Percentiles rank a stretch among this genome's conserved stretches.
These are phyloP conservation scores for Euphrasia arctica DNA, from an alignment of 305 asterid genomes.

Conservation along the genomic window DNA sequence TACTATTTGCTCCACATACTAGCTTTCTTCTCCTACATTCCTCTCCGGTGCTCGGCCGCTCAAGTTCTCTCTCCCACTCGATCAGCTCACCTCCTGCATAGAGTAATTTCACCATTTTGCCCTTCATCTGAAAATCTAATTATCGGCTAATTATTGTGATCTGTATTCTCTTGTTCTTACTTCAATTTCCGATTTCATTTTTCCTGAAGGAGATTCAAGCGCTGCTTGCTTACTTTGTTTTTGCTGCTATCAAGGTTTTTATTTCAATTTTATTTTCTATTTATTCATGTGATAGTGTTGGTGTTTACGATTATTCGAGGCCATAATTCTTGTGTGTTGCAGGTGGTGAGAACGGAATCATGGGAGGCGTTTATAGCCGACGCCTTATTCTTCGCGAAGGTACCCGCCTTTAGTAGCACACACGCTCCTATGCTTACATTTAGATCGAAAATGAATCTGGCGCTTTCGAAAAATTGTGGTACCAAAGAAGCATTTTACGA, in stretches of 20 bases:
- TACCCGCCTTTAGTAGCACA: constrained; percentile 12
- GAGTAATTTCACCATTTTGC: constrained; percentile 39
- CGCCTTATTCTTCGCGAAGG: constrained; percentile 75
- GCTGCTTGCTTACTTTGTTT: neutral
- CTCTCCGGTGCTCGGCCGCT: constrained; percentile 62
- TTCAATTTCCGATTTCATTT: neutral
- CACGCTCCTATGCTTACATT: neutral
- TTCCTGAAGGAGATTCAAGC: neutral
- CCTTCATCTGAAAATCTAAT: neutral
- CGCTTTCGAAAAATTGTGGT: neutral
- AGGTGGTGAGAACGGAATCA: constrained; percentile 80
- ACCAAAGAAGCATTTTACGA: constrained; percentile 8
- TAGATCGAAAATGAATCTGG: neutral
- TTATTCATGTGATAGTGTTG: neutral
- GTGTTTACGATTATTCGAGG: too few relatives aligned
- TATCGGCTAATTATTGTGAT: neutral
- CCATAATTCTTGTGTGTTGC: constrained; percentile 22
- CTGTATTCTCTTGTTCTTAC: neutral
- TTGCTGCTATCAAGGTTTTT: neutral
- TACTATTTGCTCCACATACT: constrained; percentile 64
- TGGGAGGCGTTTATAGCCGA: constrained; percentile 78
- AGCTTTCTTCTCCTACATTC: constrained; percentile 71
- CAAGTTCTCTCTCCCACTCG: constrained; percentile 50
- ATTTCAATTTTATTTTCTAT: neutral
- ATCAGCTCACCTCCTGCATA: constrained; percentile 59